A percentile compares a stretch with the other conserved stretches of the same genome.
Evolutionary conservation across 352 stramenopile genomes (phyloP).

Genomic region (Phytophthora hibernalis): DNA sequence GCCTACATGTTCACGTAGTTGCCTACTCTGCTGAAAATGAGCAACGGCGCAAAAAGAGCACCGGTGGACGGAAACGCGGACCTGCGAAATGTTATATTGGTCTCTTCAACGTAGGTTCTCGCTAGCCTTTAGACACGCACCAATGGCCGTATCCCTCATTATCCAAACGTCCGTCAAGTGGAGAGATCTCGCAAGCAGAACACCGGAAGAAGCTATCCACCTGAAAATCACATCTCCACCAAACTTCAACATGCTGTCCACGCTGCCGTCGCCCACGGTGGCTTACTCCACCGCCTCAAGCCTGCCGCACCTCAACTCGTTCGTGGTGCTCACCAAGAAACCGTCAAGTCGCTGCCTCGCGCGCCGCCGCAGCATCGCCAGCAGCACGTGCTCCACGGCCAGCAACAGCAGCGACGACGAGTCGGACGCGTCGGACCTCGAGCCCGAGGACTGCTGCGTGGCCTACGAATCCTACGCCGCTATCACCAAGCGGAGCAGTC

Average conservation of each 20-base stretch:
- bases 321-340: slow-evolving; percentile 50
- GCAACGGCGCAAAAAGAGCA: too few species aligned
- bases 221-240: not conserved
- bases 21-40: too few species aligned
- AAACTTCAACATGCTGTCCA: slow-evolving; percentile 40
- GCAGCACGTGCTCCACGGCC: slow-evolving; percentile 45
- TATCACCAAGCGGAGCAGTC: slow-evolving; percentile 56
- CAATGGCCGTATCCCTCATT: slow-evolving; percentile 10
- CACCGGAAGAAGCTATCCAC: slow-evolving; percentile 19
- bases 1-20: too few species aligned
- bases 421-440: slow-evolving; percentile 29
- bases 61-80: not conserved
- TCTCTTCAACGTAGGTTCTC: slow-evolving; percentile 1
- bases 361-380: slow-evolving; percentile 41
- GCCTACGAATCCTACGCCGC: slow-evolving; percentile 83
- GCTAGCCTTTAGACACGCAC: not conserved
- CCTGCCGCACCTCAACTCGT: slow-evolving; percentile 42
- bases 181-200: not conserved
- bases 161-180: slow-evolving; percentile 7
- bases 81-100: slow-evolving; percentile 1
- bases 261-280: slow-evolving; percentile 34
- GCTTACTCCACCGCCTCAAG: slow-evolving; percentile 3
- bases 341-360: slow-evolving; percentile 31
- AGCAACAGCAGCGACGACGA: slow-evolving; percentile 55
- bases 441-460: slow-evolving; percentile 53